These are phyloP conservation scores for Aspergillus glaucus DNA, from an alignment of 2,329 filamentous ascomycete genomes.

Conservation along the genomic window DNA sequence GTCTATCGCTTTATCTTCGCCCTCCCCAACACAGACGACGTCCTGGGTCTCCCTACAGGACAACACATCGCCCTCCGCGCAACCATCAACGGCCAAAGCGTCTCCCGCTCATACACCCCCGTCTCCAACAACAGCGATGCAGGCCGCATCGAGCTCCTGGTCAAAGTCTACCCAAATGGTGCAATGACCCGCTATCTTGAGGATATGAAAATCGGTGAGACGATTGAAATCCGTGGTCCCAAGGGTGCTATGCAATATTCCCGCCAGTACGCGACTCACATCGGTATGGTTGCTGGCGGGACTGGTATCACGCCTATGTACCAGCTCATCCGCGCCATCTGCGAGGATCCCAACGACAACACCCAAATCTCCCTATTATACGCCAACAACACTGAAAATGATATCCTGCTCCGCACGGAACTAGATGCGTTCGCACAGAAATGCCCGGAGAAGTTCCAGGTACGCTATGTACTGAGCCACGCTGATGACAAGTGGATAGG, in stretches of 20 bases:
- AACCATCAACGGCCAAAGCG: conserved; percentile 37
- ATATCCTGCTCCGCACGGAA: conserved; percentile 54
- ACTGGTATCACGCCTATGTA: conserved; percentile 46
- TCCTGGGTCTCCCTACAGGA: conserved; percentile 49
- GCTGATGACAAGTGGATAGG: conserved; percentile 42
- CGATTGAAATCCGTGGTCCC: conserved; percentile 24
- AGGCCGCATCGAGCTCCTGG: conserved; percentile 21
- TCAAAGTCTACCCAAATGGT: conserved; percentile 25
- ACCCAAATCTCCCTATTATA: conserved; percentile 53
- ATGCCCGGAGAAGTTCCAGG: conserved; percentile 48
- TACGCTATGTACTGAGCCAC: conserved; percentile 49
- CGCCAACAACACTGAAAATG: conserved; percentile 51
- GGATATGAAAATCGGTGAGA: conserved; percentile 20
- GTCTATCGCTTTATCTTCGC: conserved; percentile 43
- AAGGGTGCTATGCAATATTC: conserved; percentile 25
- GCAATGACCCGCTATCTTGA: conserved; percentile 20
- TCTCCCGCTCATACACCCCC: conserved; percentile 49
- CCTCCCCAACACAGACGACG: conserved; percentile 39
- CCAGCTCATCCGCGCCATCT: conserved; percentile 56
- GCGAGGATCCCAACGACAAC: conserved; percentile 50
- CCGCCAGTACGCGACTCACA: conserved; percentile 15
- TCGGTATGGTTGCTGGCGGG: conserved; percentile 30
- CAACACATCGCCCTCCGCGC: conserved; percentile 50
- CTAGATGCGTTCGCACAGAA: conserved; percentile 47
- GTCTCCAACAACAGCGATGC: conserved; percentile 22